A percentile compares a stretch with the other conserved stretches of the same genome.
Conservation (phyloP, 768 basidiomycete species). For the Solioccasus polychromus region DNA sequence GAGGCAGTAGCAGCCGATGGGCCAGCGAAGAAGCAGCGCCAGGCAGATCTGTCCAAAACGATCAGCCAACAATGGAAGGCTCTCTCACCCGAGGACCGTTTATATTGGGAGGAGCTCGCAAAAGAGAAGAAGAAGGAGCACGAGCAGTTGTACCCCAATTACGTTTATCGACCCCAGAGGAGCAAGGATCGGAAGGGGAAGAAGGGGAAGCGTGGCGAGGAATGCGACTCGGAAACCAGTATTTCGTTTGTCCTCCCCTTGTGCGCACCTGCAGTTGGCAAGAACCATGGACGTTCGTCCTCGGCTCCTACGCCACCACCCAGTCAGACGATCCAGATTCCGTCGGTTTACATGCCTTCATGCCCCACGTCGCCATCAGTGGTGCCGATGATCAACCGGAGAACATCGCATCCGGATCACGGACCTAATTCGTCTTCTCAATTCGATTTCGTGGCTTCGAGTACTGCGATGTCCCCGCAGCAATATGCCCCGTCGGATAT, state of each 20-base stretch:
- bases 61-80: slow-evolving; percentile 81
- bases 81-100: slow-evolving; percentile 60
- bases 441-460: slow-evolving; percentile 56
- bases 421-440: slow-evolving; percentile 40
- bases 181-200: slow-evolving; percentile 46
- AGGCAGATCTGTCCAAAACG: slow-evolving; percentile 77
- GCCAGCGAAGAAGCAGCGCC: slow-evolving; percentile 68
- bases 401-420: slow-evolving; percentile 51
- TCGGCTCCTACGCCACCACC: slow-evolving; percentile 67
- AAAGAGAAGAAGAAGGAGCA: slow-evolving; percentile 81
- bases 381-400: slow-evolving; percentile 56
- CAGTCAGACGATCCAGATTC: slow-evolving; percentile 67
- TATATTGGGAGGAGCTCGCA: slow-evolving; percentile 73
- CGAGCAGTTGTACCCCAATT: slow-evolving; percentile 69
- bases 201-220: slow-evolving; percentile 36
- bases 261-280: slow-evolving; percentile 39
- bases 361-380: slow-evolving; percentile 61
- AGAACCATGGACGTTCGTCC: slow-evolving; percentile 43
- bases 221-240: slow-evolving; percentile 52
- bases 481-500: slow-evolving; percentile 31
- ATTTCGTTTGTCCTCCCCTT: slow-evolving; percentile 45
- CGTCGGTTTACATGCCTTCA: slow-evolving; percentile 60
- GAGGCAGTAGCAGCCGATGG: slow-evolving; percentile 37
- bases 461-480: slow-evolving; percentile 40
- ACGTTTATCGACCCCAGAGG: slow-evolving; percentile 76